Evolutionary conservation across 2,329 filamentous ascomycete genomes (phyloP).

Genomic region (Didymella lethalis): DNA sequence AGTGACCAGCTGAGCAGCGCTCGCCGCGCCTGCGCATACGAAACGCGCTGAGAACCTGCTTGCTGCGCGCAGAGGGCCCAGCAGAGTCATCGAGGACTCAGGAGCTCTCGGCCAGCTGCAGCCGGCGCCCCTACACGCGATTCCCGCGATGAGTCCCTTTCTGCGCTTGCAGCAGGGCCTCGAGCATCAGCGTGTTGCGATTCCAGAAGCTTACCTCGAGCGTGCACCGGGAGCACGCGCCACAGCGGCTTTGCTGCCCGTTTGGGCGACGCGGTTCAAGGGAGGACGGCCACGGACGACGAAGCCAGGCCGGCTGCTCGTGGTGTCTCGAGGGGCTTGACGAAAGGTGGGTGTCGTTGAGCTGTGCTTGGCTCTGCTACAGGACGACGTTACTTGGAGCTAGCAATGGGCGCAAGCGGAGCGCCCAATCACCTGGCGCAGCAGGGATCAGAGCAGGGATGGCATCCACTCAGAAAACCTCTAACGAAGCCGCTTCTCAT

Average conservation of each 20-base stretch:
- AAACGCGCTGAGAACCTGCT: conserved; percentile 38
- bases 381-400: conserved; percentile 50
- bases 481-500: conserved; percentile 33
- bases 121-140: conserved; percentile 20
- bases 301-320: conserved; percentile 19
- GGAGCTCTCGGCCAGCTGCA: conserved; percentile 21
- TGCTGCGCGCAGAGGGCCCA: conserved; percentile 26
- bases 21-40: conserved; percentile 14
- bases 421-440: conserved; percentile 46
- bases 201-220: conserved; percentile 47
- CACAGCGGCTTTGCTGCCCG: conserved; percentile 45
- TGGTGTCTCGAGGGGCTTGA: conserved; percentile 34
- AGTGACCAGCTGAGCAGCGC: conserved; percentile 40
- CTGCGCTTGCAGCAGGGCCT: conserved; percentile 36
- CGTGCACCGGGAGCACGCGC: conserved; percentile 41
- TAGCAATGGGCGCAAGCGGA: conserved; percentile 47
- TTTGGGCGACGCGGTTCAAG: conserved; percentile 38
- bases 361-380: conserved; percentile 47
- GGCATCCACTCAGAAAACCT: conserved; percentile 30
- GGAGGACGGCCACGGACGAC: conserved; percentile 12
- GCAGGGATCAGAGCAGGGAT: conserved; percentile 45
- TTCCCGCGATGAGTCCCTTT: conserved; percentile 20
- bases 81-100: conserved; percentile 28
- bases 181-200: conserved; percentile 31
- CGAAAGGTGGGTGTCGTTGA: conserved; percentile 42